Evolutionary conservation across 768 basidiomycete genomes (phyloP), one percentile per base, ranked within the genome.

Genomic region (Boletus fagicola): DNA sequence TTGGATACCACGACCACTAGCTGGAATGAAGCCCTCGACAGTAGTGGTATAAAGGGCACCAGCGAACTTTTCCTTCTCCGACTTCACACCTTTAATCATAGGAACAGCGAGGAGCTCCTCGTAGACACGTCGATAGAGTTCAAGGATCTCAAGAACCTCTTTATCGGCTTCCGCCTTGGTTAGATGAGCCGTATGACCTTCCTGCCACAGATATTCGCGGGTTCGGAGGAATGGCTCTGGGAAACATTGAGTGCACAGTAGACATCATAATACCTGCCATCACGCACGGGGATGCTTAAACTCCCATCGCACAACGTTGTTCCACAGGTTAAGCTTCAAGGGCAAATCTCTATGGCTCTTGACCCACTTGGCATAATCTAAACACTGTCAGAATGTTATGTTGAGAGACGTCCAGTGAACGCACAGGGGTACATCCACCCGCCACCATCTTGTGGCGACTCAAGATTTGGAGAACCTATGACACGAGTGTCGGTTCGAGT

Each of bases 141-240:
- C 94, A 65, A 99, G 88, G 65, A 99, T 98, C 56, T 96, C 83
- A 20, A 82, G 85, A 16, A 98, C 97, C 76, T 98, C 97, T 50
- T 75, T 78, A 67, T 93, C 97, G 26, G 96, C 96, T 72, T 98
- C 96, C 4, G 77, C 69, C 74, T 95, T 90, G 62, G 89, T 92
- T 44, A 95, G 80, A 74, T 89, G 86, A 4, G 97, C 96, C 10
- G 97, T 98, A 77, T 99, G 97, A 38, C 97, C 97, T 75, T 99
- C 97, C 77, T 99, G 97, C 97, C 97, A 99, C n/a, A 99, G 79
- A 82, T 98, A 99, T 77, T 99, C 97, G 70, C 97, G 92, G 2
- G 97, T 98, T 54, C 97, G 94, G 38, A 99, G 83, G 90, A 99
- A 99, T 9, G 97, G 97, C 73, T 99, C 90, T 92, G 70, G 26